Percentiles rank a stretch among this genome's conserved stretches.
These are phyloP conservation scores for Nigrospora oryzae DNA, from an alignment of 2,329 filamentous ascomycete genomes.

Conservation along the genomic window DNA sequence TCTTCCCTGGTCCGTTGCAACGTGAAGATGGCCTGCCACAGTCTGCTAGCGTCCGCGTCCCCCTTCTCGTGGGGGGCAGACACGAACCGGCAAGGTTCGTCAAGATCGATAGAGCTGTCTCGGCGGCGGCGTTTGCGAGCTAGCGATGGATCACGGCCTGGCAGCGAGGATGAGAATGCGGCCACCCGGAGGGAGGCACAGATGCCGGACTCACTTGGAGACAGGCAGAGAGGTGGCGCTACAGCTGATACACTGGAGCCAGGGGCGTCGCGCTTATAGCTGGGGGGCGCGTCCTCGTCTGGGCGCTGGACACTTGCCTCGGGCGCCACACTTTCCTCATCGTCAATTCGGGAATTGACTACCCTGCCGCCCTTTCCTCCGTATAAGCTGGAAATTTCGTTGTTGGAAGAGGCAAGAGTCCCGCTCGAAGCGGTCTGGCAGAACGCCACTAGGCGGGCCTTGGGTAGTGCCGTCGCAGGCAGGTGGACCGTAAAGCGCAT, in stretches of 20 bases:
- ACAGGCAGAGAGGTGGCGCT: neutral
- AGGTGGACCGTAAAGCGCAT: neutral
- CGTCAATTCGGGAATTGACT: neutral
- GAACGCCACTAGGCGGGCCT: neutral
- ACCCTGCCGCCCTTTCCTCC: constrained; percentile 2
- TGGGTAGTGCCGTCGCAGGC: neutral
- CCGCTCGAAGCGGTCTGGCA: neutral
- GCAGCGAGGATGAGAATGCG: neutral
- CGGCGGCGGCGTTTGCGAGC: neutral
- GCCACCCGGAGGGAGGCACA: no score
- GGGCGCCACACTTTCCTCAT: neutral
- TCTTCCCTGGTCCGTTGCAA: neutral
- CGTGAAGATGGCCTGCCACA: neutral
- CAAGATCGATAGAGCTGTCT: neutral
- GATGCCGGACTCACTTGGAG: neutral
- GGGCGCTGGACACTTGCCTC: neutral
- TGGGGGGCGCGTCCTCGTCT: constrained; percentile 1
- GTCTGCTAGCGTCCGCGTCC: no score
- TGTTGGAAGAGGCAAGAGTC: neutral
- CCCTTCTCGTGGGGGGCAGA: neutral
- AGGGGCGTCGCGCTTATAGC: constrained; percentile 1
- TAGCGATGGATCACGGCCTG: neutral
- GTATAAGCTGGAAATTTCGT: constrained; percentile 2
- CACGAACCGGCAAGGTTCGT: neutral
- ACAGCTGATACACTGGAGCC: neutral